These are phyloP conservation scores for Venturia carpophila DNA, from an alignment of 2,329 filamentous ascomycete genomes.

Conservation along the genomic window DNA sequence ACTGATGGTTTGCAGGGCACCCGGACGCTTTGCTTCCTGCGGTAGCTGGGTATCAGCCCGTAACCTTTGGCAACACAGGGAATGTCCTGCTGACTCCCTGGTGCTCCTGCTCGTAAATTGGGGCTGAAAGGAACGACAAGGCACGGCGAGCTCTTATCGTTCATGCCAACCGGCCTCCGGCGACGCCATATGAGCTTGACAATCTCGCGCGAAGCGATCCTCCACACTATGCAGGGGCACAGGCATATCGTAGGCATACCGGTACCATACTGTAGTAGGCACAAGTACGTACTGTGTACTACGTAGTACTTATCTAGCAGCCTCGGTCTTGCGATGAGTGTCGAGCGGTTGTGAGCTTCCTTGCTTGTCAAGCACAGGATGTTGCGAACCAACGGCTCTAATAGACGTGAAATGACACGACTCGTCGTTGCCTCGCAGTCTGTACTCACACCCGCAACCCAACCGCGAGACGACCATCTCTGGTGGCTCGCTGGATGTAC, in stretches of 20 bases:
- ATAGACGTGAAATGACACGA: background rate
- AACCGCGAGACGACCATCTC: background rate
- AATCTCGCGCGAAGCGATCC: conserved; percentile 5
- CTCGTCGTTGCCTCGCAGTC: background rate
- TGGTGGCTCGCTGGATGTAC: background rate
- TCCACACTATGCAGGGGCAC: conserved; percentile 2
- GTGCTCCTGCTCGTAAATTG: background rate
- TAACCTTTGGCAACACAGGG: background rate
- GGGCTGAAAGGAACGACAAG: background rate
- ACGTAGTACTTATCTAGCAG: background rate
- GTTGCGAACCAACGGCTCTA: background rate
- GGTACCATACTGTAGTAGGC: too few species aligned
- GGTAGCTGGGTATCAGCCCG: background rate
- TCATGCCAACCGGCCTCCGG: background rate
- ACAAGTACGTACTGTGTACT: too few species aligned
- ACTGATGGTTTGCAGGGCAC: background rate
- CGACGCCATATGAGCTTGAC: background rate
- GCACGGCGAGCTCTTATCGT: background rate
- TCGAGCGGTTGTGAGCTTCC: background rate
- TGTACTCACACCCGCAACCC: background rate
- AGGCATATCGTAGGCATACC: background rate
- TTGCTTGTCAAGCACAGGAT: background rate
- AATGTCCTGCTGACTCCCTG: background rate
- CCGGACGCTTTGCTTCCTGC: background rate
- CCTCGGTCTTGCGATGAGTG: background rate